Evolutionary conservation across 768 basidiomycete species (phyloP).

Genomic region (Leccinum barrowsii): DNA sequence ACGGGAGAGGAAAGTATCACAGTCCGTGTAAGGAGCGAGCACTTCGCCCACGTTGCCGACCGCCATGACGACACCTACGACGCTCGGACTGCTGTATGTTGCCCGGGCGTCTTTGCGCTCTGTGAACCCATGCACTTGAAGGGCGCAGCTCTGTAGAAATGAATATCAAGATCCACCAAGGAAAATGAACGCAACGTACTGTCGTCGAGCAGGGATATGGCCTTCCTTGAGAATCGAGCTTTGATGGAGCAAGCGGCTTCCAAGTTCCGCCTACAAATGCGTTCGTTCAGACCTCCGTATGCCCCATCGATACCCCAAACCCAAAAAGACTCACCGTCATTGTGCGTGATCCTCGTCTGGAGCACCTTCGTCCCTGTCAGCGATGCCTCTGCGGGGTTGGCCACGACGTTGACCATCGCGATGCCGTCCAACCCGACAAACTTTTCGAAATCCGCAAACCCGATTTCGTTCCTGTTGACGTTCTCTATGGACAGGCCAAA

Average conservation of each 20-base stretch:
- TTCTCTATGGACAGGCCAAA: conserved; percentile 83
- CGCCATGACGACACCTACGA: conserved; percentile 91
- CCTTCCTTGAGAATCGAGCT: conserved; percentile 68
- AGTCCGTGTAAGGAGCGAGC: conserved; percentile 76
- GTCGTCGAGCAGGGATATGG: conserved; percentile 66
- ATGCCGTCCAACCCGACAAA: conserved; percentile 95
- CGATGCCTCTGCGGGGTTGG: conserved; percentile 73
- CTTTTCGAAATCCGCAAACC: conserved; percentile 98
- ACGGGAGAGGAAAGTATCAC: conserved; percentile 94
- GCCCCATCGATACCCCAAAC: neutral
- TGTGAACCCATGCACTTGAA: conserved; percentile 95
- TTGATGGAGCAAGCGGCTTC: conserved; percentile 78
- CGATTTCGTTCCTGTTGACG: conserved; percentile 84
- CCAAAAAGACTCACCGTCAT: conserved; percentile 65
- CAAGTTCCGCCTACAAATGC: conserved; percentile 67
- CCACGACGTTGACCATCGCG: conserved; percentile 86
- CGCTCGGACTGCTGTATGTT: conserved; percentile 89
- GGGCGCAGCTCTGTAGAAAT: conserved; percentile 62
- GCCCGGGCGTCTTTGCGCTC: conserved; percentile 87
- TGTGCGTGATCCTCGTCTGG: conserved; percentile 90
- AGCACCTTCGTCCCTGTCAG: conserved; percentile 71
- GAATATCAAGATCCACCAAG: neutral
- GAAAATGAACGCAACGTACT: conserved; percentile 37
- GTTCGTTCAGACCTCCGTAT: neutral
- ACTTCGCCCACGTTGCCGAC: conserved; percentile 93